Base-by-base conservation (phyloP, 78 protist genomes). In the Dictyostelium purpureum region DNA sequence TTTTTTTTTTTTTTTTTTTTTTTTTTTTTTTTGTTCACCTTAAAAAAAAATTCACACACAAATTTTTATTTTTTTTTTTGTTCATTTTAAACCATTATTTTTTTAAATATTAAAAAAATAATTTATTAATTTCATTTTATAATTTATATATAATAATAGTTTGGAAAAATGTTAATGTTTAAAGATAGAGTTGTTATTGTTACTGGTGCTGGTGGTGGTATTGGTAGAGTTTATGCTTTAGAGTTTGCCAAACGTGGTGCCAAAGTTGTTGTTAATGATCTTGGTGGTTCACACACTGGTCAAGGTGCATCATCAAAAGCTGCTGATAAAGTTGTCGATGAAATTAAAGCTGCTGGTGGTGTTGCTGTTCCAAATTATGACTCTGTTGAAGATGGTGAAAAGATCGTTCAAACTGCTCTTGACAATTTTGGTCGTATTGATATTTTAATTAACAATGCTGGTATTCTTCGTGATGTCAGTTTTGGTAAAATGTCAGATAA, bases 161-260 rank as follows among this genome's bases (percentile, higher is more conserved):
- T n/a, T n/a, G n/a, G n/a, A n/a, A n/a, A n/a, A n/a, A n/a, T n/a
- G n/a, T 85, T 85, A 61, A 56, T 9, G 7, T 85, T 73, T 37
- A 85, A 70, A 26, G 92, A 85, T 69, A 90, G 56, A 79, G 96
- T 96, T 59, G 98, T 78, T 12, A 57, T 96, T 47, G 89, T 96
- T 56, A 96, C 98, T 7, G 98, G 98, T 35, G 98, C 96, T 3
- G 98, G 97, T 66, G 90, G 90, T 69, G 97, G 97, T 35, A 71
- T 95, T 69, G 88, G 96, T 40, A 70, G 73, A 49, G 85, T 65
- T 9, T 79, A 80, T 79, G 96, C 97, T 16, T 88, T 94, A 28
- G 67, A 43, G 31, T 80, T 97, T 56, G 98, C 97, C 1, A 21
- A 19, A 24, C 91, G 96, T 16, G 98, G 98, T 6, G 98, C 98